These are phyloP conservation scores for Pyrenophora tritici-repentis DNA, from an alignment of 2,329 filamentous ascomycete genomes.

Conservation along the genomic window DNA sequence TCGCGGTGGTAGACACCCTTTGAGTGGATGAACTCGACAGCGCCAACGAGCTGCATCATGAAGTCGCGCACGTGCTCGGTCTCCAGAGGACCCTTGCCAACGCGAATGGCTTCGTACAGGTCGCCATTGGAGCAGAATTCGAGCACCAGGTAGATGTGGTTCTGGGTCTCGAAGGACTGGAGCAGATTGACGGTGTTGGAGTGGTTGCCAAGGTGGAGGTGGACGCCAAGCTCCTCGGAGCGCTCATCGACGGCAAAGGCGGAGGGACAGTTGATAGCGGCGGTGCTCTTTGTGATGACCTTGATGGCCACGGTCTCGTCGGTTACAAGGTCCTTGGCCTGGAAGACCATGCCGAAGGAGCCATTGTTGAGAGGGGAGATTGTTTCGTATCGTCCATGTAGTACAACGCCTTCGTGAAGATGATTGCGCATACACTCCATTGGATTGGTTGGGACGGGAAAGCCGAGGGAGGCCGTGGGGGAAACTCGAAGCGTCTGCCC, in stretches of 20 bases:
- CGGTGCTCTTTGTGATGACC: slow-evolving; percentile 83
- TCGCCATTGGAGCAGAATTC: slow-evolving; percentile 96
- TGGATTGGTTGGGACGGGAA: slow-evolving; percentile 24
- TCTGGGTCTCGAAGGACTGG: slow-evolving; percentile 87
- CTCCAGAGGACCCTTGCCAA: slow-evolving; percentile 83
- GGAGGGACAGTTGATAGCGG: slow-evolving; percentile 62
- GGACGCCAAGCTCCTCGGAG: slow-evolving; percentile 79
- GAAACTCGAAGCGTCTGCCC: slow-evolving; percentile 46
- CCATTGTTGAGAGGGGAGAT: slow-evolving; percentile 96
- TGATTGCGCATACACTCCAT: slow-evolving; percentile 89
- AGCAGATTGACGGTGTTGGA: slow-evolving; percentile 93
- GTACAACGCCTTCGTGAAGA: slow-evolving; percentile 77
- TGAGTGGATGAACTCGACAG: slow-evolving; percentile 86
- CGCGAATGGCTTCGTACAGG: slow-evolving; percentile 94
- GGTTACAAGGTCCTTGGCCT: slow-evolving; percentile 79
- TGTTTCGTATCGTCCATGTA: slow-evolving; percentile 88
- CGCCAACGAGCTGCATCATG: slow-evolving; percentile 91
- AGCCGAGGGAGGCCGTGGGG: slow-evolving; percentile 30
- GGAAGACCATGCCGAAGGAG: slow-evolving; percentile 98
- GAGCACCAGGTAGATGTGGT: slow-evolving; percentile 88
- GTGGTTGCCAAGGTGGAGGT: slow-evolving; percentile 77
- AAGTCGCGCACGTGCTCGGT: slow-evolving; percentile 96
- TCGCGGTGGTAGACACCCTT: slow-evolving; percentile 95
- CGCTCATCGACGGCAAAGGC: slow-evolving; percentile 79
- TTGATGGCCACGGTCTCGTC: slow-evolving; percentile 90